Base-by-base conservation (phyloP, 2,329 filamentous ascomycete genomes). In the Arthrobotrys megalospora region DNA sequence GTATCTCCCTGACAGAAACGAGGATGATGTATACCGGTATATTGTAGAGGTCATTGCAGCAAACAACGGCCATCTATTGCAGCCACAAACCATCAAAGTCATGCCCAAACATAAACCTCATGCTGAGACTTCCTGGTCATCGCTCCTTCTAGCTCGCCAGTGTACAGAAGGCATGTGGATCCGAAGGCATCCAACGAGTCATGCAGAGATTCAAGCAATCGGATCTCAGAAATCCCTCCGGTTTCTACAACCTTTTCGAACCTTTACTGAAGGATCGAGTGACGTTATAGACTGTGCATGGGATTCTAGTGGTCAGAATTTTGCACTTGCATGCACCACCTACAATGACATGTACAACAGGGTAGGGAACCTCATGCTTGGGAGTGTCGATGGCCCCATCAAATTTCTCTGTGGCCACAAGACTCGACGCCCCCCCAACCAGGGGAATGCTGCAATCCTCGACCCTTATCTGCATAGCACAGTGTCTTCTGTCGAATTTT, bases 301-400 rank as follows among this genome's bases (percentile, higher is more conserved):
- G 81, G 79, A 81, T 43, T 34, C 75, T 1, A 72, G 63, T 58
- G 81, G 80, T 3, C 36, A 53, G 14, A 75, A 71, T 19, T 82
- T 82, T 50, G 80, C 73, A 1, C 64, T 82, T 50, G 76, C 64
- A 1, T 78, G 76, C 8, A 77, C 76, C 1, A 78, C 80, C 2
- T 79, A 76, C 36, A 79, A 75, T 10, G 81, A 82, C 45, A 72
- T 52, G 43, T 82, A 82, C 52, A 82, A 82, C 34, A 79, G 81
- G 21, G 79, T 79, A 10, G 81, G 81, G 3, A 82, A 82, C 69
- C 79, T 82, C 7, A 80, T 82, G 79, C 73, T 82, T 43, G 81
- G 81, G 8, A 53, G 34, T 28, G 32, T 76, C 1, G 62, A 80
- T 14, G 64, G 70, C 8, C 58, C 50, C 19, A 80, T 81, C 11